Evolutionary conservation across 208 protist genomes (phyloP).

Genomic region (Leishmania tarentolae): DNA sequence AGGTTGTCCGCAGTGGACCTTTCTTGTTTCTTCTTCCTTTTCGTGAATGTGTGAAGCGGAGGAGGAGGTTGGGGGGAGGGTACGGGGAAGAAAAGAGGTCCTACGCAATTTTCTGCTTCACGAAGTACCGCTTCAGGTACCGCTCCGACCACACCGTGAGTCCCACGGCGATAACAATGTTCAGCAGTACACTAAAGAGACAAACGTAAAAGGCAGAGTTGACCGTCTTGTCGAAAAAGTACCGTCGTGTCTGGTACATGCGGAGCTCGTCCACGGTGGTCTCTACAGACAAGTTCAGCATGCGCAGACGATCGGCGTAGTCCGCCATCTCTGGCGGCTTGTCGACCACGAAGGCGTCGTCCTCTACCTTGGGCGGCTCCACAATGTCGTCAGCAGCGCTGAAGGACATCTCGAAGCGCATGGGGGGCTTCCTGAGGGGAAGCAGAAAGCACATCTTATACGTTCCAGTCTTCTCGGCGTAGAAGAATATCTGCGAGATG

Average conservation of each 20-base stretch:
- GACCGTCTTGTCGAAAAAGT: constrained; percentile 54
- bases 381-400: constrained; percentile 60
- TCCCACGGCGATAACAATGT: constrained; percentile 51
- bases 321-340: constrained; percentile 64
- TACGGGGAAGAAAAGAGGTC: neutral
- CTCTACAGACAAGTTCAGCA: constrained; percentile 67
- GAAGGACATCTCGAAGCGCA: constrained; percentile 72
- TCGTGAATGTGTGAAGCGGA: neutral
- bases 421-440: constrained; percentile 52
- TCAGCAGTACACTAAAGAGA: constrained; percentile 52
- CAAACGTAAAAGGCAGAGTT: constrained; percentile 50
- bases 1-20: neutral
- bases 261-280: constrained; percentile 66
- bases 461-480: constrained; percentile 58
- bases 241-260: constrained; percentile 55
- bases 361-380: constrained; percentile 47
- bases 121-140: constrained; percentile 61
- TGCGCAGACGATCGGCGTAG: constrained; percentile 55
- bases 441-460: constrained; percentile 73
- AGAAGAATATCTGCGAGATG: constrained; percentile 55
- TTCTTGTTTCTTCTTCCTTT: neutral
- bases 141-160: constrained; percentile 49
- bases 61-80: neutral
- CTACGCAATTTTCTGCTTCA: constrained; percentile 71
- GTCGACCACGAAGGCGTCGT: constrained; percentile 64